Percentiles rank a stretch among this genome's conserved stretches.
phyloP scores from a whole-genome alignment of 1,284 basidiomycete genomes.

The Wallemia hederae region DNA sequence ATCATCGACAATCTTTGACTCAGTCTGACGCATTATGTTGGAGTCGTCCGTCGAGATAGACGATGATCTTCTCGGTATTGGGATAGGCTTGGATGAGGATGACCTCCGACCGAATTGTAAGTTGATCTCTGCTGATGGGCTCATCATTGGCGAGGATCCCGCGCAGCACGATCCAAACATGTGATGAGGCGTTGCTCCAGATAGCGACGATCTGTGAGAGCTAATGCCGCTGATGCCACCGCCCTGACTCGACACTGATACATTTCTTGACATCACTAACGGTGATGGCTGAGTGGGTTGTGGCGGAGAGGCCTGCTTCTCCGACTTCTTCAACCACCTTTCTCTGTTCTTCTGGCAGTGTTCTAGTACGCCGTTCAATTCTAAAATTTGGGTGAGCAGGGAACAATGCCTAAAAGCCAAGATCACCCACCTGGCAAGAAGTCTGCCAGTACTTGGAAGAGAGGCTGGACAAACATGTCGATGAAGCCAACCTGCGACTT shows the following conservation, averaged over 20 bases:
- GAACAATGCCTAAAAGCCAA: neutral
- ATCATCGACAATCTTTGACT: neutral
- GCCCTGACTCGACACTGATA: neutral
- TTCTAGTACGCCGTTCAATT: neutral
- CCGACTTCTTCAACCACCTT: conserved; percentile 31
- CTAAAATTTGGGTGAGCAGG: neutral
- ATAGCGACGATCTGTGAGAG: neutral
- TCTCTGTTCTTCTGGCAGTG: conserved; percentile 25
- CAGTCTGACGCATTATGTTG: neutral
- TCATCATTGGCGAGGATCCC: neutral
- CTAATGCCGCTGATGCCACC: neutral
- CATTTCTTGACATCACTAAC: neutral
- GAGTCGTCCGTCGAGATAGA: conserved; percentile 4
- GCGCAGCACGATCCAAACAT: neutral
- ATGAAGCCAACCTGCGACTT: conserved; percentile 74
- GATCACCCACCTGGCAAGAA: conserved; percentile 37
- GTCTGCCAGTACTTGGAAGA: conserved; percentile 40
- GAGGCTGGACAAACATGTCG: conserved; percentile 43
- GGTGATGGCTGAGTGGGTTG: conserved; percentile 17
- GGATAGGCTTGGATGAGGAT: conserved; percentile 6
- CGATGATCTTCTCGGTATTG: conserved; percentile 4
- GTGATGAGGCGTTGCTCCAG: neutral
- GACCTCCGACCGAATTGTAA: conserved; percentile 14
- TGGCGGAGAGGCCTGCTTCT: conserved; percentile 38
- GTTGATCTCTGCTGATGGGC: neutral